A percentile compares a stretch with the other conserved stretches of the same genome.
These are phyloP conservation scores for Lycium barbarum DNA, from an alignment of 257 asterid genomes.

Conservation along the genomic window DNA sequence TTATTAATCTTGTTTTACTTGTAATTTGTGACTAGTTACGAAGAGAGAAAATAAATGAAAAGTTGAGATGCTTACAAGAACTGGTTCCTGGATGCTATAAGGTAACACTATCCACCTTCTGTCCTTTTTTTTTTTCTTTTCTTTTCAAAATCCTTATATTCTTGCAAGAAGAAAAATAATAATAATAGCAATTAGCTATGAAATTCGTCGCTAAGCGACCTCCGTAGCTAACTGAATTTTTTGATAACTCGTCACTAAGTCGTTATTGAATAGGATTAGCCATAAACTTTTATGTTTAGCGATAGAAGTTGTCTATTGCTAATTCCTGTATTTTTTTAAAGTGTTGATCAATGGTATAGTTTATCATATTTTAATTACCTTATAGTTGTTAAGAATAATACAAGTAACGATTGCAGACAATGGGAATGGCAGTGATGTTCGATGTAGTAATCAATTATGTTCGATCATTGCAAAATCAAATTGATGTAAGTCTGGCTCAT, in stretches of 20 bases:
- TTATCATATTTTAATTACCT: background rate
- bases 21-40: conserved; percentile 54
- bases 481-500: conserved; percentile 61
- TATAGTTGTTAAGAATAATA: background rate
- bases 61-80: conserved; percentile 86
- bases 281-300: too few species aligned
- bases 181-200: background rate
- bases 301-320: too few species aligned
- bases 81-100: conserved; percentile 96
- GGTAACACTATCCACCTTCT: conserved; percentile 42
- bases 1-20: background rate
- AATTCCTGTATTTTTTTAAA: too few species aligned
- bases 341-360: too few species aligned
- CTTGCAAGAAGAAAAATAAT: too few species aligned
- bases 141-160: too few species aligned
- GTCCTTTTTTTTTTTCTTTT: too few species aligned
- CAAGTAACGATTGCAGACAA: conserved; percentile 61
- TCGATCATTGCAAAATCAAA: conserved; percentile 91
- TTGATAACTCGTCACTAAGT: too few species aligned
- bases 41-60: conserved; percentile 91
- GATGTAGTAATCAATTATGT: conserved; percentile 89
- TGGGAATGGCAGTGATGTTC: conserved; percentile 99
- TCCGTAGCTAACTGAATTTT: too few species aligned
- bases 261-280: too few species aligned
- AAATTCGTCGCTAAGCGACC: too few species aligned